phyloP scores from a whole-genome alignment of 2,329 filamentous ascomycete genomes.

The Ceratocystis diversiconidia region DNA sequence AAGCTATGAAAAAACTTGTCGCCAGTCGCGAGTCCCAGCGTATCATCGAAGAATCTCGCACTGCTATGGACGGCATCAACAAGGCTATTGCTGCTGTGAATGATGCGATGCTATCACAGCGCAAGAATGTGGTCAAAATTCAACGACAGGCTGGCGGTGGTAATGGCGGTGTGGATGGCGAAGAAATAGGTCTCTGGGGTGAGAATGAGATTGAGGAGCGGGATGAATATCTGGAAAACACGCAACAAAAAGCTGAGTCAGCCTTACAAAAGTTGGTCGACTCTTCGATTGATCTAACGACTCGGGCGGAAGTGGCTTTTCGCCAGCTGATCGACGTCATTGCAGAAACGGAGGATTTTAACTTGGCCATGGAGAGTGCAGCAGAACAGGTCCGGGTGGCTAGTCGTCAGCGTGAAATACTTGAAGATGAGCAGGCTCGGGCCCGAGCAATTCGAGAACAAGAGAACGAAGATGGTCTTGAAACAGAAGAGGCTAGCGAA shows the following conservation, averaged over 20 bases:
- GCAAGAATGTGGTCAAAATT: conserved; percentile 6
- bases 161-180: not conserved
- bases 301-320: conserved; percentile 31
- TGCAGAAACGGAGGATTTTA: conserved; percentile 37
- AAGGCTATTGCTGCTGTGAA: conserved; percentile 13
- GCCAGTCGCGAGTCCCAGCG: conserved; percentile 1
- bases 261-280: conserved; percentile 9
- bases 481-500: not conserved
- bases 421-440: not conserved
- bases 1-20: not conserved
- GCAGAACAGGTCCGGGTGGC: conserved; percentile 22
- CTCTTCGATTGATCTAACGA: not conserved
- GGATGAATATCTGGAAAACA: not conserved
- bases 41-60: conserved; percentile 7
- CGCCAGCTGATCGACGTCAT: conserved; percentile 37
- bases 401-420: conserved; percentile 18
- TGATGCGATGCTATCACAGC: conserved; percentile 13
- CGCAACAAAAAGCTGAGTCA: not conserved
- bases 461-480: not conserved
- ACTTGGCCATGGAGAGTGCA: conserved; percentile 28
- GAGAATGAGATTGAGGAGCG: conserved; percentile 5
- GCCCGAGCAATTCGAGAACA: not conserved
- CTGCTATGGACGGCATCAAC: conserved; percentile 9
- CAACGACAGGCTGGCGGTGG: not conserved
- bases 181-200: conserved; percentile 6